Evolutionary conservation across 2,329 filamentous ascomycete species (phyloP).

Genomic region (Lizonia empirigonia): DNA sequence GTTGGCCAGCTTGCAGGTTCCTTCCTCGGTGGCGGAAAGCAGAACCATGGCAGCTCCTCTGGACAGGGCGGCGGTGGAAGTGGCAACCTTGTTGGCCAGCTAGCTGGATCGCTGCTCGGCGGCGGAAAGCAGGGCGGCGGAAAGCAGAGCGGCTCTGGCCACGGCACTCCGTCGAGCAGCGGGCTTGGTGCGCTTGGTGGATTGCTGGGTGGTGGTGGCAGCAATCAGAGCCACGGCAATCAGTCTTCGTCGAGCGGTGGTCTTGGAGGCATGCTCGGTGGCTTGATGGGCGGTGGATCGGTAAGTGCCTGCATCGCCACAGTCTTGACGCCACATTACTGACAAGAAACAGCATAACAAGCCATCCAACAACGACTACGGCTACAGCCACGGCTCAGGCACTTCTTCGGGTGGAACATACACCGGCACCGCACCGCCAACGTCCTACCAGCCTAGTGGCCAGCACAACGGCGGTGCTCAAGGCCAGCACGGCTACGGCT

Average conservation of each 20-base stretch:
- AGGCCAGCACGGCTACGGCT: constrained; percentile 27
- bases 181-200: constrained; percentile 32
- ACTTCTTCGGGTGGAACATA: constrained; percentile 60
- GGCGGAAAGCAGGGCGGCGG: constrained; percentile 45
- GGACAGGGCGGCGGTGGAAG: constrained; percentile 43
- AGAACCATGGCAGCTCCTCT: constrained; percentile 37
- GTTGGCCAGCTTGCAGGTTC: constrained; percentile 62
- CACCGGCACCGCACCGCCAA: constrained; percentile 66
- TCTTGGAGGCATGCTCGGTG: constrained; percentile 40
- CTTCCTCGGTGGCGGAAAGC: constrained; percentile 48
- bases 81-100: constrained; percentile 58
- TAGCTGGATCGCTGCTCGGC: constrained; percentile 55
- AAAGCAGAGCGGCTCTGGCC: constrained; percentile 46
- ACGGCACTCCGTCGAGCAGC: constrained; percentile 19
- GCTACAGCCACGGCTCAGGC: constrained; percentile 63
- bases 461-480: constrained; percentile 31
- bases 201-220: constrained; percentile 8
- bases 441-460: constrained; percentile 60
- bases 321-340: neutral
- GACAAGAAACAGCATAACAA: constrained; percentile 36
- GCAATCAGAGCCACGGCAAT: constrained; percentile 10
- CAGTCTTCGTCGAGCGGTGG: constrained; percentile 22
- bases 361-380: constrained; percentile 55
- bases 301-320: constrained; percentile 27
- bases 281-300: constrained; percentile 45